Evolutionary conservation across 179 eudicot genomes (phyloP).

Genomic region (Silene coronaria): DNA sequence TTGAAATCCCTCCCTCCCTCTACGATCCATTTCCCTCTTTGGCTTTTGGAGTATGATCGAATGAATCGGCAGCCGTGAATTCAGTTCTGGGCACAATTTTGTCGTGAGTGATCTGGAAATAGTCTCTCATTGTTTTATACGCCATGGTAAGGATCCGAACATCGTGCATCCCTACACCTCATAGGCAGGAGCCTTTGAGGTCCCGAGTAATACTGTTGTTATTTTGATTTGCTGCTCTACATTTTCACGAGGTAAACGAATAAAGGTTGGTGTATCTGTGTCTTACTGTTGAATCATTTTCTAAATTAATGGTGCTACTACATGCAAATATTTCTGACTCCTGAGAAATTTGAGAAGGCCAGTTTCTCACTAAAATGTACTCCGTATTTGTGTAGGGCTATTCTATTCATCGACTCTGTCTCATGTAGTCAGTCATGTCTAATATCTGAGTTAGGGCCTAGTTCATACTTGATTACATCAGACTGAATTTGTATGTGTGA

Average conservation of each 20-base stretch:
- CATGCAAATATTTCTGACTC: background rate
- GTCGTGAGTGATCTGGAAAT: background rate
- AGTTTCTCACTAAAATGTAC: background rate
- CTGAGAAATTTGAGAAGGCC: background rate
- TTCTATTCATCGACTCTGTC: background rate
- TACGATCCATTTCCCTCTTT: background rate
- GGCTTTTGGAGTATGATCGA: background rate
- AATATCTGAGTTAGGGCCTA: background rate
- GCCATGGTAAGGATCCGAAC: background rate
- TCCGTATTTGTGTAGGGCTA: background rate
- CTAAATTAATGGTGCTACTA: background rate
- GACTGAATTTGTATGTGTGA: background rate
- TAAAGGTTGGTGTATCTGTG: background rate
- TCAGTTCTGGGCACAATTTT: background rate
- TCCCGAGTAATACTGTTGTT: background rate
- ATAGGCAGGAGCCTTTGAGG: background rate
- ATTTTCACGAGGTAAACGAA: background rate
- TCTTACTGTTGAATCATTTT: constrained; percentile 1
- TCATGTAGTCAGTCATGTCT: background rate
- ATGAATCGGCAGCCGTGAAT: background rate
- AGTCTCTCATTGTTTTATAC: background rate
- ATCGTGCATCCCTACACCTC: background rate
- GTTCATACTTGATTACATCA: background rate
- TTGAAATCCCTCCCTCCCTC: too few relatives aligned
- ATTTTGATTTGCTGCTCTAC: background rate